These are phyloP conservation scores for Fusarium camptoceras DNA, from an alignment of 2,329 filamentous ascomycete genomes.

Conservation along the genomic window DNA sequence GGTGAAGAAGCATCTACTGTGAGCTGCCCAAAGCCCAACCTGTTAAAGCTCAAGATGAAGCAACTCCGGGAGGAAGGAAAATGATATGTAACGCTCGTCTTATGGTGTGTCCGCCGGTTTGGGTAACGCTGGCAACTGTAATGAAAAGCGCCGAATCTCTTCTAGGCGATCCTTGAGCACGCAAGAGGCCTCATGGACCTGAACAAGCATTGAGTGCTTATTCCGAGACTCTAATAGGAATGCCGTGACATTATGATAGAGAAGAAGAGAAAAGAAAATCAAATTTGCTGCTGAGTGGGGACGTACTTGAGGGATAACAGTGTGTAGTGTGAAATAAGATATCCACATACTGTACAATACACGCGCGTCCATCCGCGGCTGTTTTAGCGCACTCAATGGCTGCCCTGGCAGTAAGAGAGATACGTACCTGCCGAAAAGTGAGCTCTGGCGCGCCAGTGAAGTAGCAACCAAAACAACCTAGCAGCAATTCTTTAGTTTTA, in stretches of 20 bases:
- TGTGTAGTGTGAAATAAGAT: slow-evolving; percentile 7
- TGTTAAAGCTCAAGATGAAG: slow-evolving; percentile 87
- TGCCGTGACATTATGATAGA: slow-evolving; percentile 81
- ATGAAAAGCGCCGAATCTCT: slow-evolving; percentile 77
- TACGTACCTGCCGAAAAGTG: slow-evolving; percentile 38
- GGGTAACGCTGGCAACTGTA: slow-evolving; percentile 71
- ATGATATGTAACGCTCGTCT: slow-evolving; percentile 61
- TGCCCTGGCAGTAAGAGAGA: slow-evolving; percentile 1
- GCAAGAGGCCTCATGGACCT: slow-evolving; percentile 85
- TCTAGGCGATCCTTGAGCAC: slow-evolving; percentile 99
- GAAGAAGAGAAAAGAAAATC: slow-evolving; percentile 51
- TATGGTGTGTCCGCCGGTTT: slow-evolving; percentile 58
- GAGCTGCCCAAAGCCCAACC: slow-evolving; percentile 85
- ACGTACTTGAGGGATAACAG: slow-evolving; percentile 43
- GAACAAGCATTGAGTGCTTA: slow-evolving; percentile 93
- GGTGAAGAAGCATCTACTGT: slow-evolving; percentile 81
- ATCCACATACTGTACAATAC: slow-evolving; percentile 20
- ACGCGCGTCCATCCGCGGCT: slow-evolving; percentile 31
- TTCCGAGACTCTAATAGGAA: slow-evolving; percentile 99
- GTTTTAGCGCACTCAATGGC: slow-evolving; percentile 7
- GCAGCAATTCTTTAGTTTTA: slow-evolving; percentile 41
- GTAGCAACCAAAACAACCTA: slow-evolving; percentile 43
- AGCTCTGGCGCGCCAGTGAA: slow-evolving; percentile 41
- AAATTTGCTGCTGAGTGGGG: slow-evolving; percentile 47
- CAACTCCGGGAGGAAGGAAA: slow-evolving; percentile 66